Conservation (phyloP, 345 rosid genomes). For the Salix koriyanagi region DNA sequence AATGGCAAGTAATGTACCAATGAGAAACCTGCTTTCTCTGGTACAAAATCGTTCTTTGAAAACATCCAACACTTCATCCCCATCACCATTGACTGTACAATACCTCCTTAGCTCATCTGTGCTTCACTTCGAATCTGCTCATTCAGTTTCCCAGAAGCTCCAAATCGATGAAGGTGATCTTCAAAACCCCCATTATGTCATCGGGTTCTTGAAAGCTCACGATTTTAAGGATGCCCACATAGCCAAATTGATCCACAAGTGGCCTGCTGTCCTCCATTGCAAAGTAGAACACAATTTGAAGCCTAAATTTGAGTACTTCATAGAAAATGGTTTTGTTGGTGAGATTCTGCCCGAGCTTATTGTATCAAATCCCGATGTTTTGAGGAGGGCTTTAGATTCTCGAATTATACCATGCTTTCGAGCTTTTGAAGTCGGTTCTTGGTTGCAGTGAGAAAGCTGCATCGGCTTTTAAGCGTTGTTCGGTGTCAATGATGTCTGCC, state of each 20-base stretch:
- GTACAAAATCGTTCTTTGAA: not conserved
- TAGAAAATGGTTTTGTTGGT: conserved; percentile 16
- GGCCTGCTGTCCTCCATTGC: conserved; percentile 5
- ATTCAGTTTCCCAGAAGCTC: too few species aligned
- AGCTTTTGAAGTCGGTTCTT: conserved; percentile 10
- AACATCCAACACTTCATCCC: not conserved
- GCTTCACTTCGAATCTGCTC: too few species aligned
- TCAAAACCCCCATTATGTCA: not conserved
- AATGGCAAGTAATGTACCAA: not conserved
- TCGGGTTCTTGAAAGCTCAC: conserved; percentile 10
- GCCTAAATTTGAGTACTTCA: conserved; percentile 22
- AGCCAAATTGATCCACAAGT: conserved; percentile 13
- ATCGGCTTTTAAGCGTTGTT: conserved; percentile 10
- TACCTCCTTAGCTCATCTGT: not conserved
- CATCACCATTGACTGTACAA: not conserved
- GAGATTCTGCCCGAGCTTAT: conserved; percentile 13
- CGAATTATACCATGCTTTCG: conserved; percentile 15
- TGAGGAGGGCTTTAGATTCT: conserved; percentile 15
- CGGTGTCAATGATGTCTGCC: conserved; percentile 1
- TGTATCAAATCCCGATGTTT: conserved; percentile 11
- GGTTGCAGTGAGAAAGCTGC: conserved; percentile 8
- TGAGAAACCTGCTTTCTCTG: not conserved
- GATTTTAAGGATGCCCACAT: conserved; percentile 17
- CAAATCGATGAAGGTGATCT: too few species aligned
- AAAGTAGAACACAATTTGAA: conserved; percentile 8